Conservation (phyloP, 768 basidiomycete species). For the Boletus coccyginus region DNA sequence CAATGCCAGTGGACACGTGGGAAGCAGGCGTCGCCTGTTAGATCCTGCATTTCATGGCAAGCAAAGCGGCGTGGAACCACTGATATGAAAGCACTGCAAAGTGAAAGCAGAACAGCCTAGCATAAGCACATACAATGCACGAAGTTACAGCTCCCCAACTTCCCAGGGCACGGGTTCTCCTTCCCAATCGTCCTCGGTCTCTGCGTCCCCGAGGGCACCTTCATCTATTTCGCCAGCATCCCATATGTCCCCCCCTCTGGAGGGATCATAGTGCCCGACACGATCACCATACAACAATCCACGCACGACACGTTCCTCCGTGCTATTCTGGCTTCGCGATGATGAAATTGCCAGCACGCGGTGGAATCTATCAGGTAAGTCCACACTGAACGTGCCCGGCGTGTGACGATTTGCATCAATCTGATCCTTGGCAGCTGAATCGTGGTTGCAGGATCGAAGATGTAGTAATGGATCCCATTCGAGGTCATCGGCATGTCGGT, state of each 20-base stretch:
- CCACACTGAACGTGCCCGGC: slow-evolving; percentile 44
- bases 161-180: slow-evolving; percentile 83
- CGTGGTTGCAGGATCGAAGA: slow-evolving; percentile 23
- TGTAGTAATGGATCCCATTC: slow-evolving; percentile 32
- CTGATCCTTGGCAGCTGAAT: slow-evolving; percentile 10
- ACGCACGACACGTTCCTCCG: slow-evolving; percentile 54
- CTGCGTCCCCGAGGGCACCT: slow-evolving; percentile 39
- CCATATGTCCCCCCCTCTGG: slow-evolving; percentile 73
- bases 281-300: slow-evolving; percentile 59
- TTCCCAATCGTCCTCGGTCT: slow-evolving; percentile 69
- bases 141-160: slow-evolving; percentile 61
- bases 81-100: slow-evolving; percentile 35
- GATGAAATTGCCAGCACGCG: slow-evolving; percentile 62
- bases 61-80: slow-evolving; percentile 23
- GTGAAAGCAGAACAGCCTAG: slow-evolving; percentile 22
- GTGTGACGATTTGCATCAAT: slow-evolving; percentile 34
- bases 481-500: slow-evolving; percentile 15
- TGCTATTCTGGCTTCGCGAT: slow-evolving; percentile 38
- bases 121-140: slow-evolving; percentile 30
- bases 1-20: slow-evolving; percentile 23
- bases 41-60: slow-evolving; percentile 23
- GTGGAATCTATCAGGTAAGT: slow-evolving; percentile 65
- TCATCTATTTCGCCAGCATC: slow-evolving; percentile 63
- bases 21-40: slow-evolving; percentile 17
- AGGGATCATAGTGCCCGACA: slow-evolving; percentile 55